Base-by-base conservation (phyloP, 2,329 filamentous ascomycete genomes). In the Aureobasidium subglaciale region DNA sequence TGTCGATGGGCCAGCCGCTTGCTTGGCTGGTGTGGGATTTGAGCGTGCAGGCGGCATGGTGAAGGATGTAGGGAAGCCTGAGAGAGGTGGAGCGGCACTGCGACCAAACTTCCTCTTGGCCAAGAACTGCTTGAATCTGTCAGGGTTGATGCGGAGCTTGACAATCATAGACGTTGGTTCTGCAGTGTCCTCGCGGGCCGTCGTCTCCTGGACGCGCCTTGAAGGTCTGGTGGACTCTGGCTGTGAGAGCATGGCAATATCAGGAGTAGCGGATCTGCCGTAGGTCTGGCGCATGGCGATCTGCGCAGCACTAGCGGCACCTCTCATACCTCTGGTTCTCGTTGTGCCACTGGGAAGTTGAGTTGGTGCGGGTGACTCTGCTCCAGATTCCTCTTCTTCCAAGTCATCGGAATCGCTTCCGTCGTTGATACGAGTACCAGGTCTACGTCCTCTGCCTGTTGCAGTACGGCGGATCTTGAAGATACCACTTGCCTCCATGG, bases 261-360 rank as follows among this genome's bases (percentile, higher is more conserved):
- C 93, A 3, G 93, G 93, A 0, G 93, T 97, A 68, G 91, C 88
- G 29, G 92, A 96, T 59, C 93, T 85, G n/a, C 75, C 77, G 40
- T 66, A 68, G 60, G 88, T 86, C 32, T 86, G 86, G 60, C 81
- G 75, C 83, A 97, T 92, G 56, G 91, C 87, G 61, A 90, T 88
- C 67, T 92, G 88, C 4, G 92, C 92, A 40, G 86, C 87, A 24
- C 85, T 86, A 15, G 92, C 92, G 15, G 92, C 92, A 53, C 90
- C 90, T 56, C 92, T 85, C 82, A 96, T 90, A 46, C 87, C 87
- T 68, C 92, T 82, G 8, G 90, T 96, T 60, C 92, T 82, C 34
- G 90, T 86, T 1, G 91, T 96, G 61, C 77, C 77, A 46, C 71
- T 65, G 32, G 82, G 77, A 42, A 90, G 73, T 60, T 87, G 82